Percentiles rank a stretch among this genome's conserved stretches.
Conservation (phyloP, 768 basidiomycete species). For the Mycena belliarum region DNA sequence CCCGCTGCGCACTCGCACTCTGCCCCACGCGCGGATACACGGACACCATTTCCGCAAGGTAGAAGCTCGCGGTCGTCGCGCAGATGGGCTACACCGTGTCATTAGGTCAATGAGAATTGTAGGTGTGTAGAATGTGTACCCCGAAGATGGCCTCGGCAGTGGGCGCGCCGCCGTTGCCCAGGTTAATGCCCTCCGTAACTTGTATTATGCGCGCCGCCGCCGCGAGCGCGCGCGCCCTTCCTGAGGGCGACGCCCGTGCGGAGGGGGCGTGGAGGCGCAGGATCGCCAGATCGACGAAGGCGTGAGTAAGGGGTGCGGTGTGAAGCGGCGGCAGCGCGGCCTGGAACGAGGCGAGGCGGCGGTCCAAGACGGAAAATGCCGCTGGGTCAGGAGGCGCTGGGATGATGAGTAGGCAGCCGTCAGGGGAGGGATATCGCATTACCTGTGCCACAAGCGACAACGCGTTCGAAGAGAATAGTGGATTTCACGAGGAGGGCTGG, state of each 20-base stretch:
- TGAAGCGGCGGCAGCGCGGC: background rate
- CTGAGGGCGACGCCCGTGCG: background rate
- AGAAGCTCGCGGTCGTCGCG: background rate
- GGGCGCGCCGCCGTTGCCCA: background rate
- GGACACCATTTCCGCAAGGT: background rate
- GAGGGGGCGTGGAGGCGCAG: constrained; percentile 1
- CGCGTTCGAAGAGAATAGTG: constrained; percentile 1
- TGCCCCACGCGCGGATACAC: no score
- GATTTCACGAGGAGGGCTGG: background rate
- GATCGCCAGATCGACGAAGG: constrained; percentile 2
- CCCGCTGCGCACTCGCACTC: no score
- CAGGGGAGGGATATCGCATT: background rate
- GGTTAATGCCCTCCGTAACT: background rate
- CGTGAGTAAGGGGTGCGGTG: background rate
- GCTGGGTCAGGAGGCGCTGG: background rate
- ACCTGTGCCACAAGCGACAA: background rate
- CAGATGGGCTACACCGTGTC: constrained; percentile 2
- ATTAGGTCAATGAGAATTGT: background rate
- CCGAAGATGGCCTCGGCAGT: background rate
- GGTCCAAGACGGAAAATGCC: background rate
- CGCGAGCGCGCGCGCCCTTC: background rate
- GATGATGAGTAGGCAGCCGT: background rate
- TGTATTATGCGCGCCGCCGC: background rate
- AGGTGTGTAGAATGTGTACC: no score
- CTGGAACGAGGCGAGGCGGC: background rate